Conservation (phyloP, 208 protist genomes). For the Acanthamoeba triangularis region DNA sequence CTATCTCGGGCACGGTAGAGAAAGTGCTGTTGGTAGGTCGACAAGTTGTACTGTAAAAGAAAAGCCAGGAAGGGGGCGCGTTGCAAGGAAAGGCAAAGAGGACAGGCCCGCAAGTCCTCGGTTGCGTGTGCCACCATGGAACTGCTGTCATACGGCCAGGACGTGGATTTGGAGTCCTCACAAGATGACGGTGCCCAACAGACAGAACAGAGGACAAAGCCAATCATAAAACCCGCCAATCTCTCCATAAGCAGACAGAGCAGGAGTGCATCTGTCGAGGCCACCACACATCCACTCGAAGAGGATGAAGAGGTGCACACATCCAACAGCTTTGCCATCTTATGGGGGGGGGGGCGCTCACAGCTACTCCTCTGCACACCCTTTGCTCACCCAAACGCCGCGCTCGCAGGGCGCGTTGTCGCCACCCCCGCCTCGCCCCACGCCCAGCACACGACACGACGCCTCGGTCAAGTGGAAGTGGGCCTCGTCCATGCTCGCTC, state of each 20-base stretch:
- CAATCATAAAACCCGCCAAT: too few species aligned
- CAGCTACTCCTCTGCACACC: neutral
- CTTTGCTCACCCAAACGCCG: too few species aligned
- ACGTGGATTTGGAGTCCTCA: neutral
- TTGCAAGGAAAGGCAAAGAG: too few species aligned
- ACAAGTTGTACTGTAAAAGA: too few species aligned
- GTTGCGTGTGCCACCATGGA: too few species aligned
- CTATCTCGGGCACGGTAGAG: too few species aligned
- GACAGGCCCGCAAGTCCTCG: too few species aligned
- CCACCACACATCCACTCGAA: slow-evolving; percentile 21
- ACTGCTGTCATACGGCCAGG: too few species aligned
- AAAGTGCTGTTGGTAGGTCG: too few species aligned
- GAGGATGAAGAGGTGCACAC: slow-evolving; percentile 5
- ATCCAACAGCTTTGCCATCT: neutral
- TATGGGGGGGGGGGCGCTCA: neutral
- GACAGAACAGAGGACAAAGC: neutral
- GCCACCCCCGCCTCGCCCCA: neutral
- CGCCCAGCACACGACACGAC: neutral
- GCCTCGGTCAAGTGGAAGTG: slow-evolving; percentile 31
- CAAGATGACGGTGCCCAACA: neutral
- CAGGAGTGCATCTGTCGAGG: neutral
- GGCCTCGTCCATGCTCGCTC: slow-evolving; percentile 46
- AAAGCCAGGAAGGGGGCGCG: too few species aligned
- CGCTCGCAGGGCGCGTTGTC: neutral
- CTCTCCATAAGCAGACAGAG: neutral